These are phyloP conservation scores for Ophiostoma pallidulum DNA, from an alignment of 2,329 filamentous ascomycete species.

Conservation along the genomic window DNA sequence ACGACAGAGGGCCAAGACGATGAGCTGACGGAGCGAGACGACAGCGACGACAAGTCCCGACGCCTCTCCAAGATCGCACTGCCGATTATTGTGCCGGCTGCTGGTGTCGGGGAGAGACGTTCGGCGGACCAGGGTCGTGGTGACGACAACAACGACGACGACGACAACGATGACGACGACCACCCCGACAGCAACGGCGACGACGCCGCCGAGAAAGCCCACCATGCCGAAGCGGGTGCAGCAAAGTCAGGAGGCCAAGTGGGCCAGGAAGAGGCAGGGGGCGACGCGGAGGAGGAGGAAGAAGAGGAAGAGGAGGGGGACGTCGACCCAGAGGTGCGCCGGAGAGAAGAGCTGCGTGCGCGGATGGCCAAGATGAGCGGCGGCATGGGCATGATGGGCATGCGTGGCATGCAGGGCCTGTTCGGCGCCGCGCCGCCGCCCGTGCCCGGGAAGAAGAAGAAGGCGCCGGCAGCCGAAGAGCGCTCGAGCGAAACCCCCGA, in stretches of 20 bases:
- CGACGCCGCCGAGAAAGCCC: not conserved
- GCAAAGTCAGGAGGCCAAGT: not conserved
- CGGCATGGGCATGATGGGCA: constrained; percentile 91
- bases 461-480: constrained; percentile 32
- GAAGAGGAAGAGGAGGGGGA: constrained; percentile 76
- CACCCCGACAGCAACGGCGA: too few species aligned
- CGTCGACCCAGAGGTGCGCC: constrained; percentile 74
- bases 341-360: constrained; percentile 80
- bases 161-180: constrained; percentile 3
- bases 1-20: constrained; percentile 52
- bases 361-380: constrained; percentile 99
- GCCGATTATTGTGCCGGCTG: constrained; percentile 8
- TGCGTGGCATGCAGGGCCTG: constrained; percentile 76
- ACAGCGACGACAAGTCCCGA: constrained; percentile 53
- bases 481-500: constrained; percentile 35
- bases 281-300: constrained; percentile 43
- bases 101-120: not conserved
- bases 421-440: constrained; percentile 58
- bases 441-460: constrained; percentile 49
- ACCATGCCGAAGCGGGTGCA: not conserved
- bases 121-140: not conserved
- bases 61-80: constrained; percentile 15
- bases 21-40: constrained; percentile 60
- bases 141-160: constrained; percentile 3
- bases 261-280: constrained; percentile 17